Evolutionary conservation across 805 yeast genomes (phyloP), one percentile per base, ranked within the genome.

Genomic region (Saccharomycopsis fermentans): DNA sequence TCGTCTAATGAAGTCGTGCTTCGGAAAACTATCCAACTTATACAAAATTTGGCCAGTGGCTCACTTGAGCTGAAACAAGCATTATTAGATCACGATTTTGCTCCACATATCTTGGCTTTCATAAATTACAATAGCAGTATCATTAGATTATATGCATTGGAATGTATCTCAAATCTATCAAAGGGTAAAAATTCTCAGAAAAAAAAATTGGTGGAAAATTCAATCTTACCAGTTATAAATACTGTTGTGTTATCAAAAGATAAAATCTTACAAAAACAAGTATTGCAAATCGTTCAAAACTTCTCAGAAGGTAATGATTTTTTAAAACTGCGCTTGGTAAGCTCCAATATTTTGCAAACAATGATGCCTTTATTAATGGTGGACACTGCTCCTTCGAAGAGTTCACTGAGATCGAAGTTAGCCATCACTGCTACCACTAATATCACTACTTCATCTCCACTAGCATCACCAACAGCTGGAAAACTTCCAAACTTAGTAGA

Each of bases 121-220:
- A 48, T 61, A 40, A 59, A 58, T 34, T 61, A 61, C 37, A 61
- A 59, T 19, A 56, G 57, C 34, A 53, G 55, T 50, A 39, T 52
- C 21, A 55, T 61, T 12, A 37, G 63, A 24, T 34, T 61, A n/a
- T 58, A 61, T 35, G 63, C 63, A 11, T 55, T 61, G 34, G 62
- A 61, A 50, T 59, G 62, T 35, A 56, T 61, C 14, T 55, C 58
- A 1, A 61, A 59, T 21, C 37, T 61, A n/a, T 61, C 63, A 3
- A 58, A 56, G 29, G 63, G 63, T 16, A 56, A 56, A 43, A 61
- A 58, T 47, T 56, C 62, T 11, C 63, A 61, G 40, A 61, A 61
- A 50, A 61, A 58, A 32, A 27, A 57, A 51, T 54, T 61, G 36
- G 63, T 59, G 14, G 62, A 61, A 27, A 59, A 61, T 43, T 27